Percentiles rank a stretch among this genome's conserved stretches.
Evolutionary conservation across 1,284 basidiomycete genomes (phyloP).

Genomic region (Cutaneotrichosporon cutaneum): DNA sequence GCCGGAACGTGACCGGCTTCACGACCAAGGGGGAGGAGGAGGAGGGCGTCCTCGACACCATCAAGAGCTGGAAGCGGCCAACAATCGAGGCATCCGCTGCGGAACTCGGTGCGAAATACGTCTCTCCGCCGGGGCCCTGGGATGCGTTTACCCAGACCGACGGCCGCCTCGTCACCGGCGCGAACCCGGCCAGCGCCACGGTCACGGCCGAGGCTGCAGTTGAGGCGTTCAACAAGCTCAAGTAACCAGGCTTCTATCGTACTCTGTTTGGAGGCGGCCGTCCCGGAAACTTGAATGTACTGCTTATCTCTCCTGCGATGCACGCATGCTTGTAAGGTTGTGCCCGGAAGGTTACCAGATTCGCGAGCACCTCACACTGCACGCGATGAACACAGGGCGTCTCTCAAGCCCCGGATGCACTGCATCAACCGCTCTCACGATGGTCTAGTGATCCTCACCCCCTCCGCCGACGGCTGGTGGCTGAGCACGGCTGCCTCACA

Average conservation of each 20-base stretch:
- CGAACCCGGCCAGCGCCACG: conserved; percentile 21
- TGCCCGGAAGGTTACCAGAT: no score
- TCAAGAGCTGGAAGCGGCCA: conserved; percentile 24
- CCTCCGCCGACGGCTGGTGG: no score
- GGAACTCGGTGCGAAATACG: conserved; percentile 20
- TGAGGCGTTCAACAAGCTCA: conserved; percentile 17
- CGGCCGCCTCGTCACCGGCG: conserved; percentile 25
- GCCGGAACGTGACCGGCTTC: conserved; percentile 26
- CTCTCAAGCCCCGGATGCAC: no score
- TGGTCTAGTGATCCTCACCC: no score
- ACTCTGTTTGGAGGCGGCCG: no score
- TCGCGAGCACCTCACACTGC: no score
- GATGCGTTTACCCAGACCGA: conserved; percentile 24
- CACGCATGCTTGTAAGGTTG: no score
- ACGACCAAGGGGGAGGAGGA: conserved; percentile 26
- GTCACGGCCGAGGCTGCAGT: conserved; percentile 24
- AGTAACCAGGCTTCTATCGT: background rate
- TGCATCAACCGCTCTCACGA: no score
- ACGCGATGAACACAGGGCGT: no score
- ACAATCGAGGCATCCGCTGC: conserved; percentile 21
- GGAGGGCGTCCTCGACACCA: conserved; percentile 22
- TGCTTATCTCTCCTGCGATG: no score
- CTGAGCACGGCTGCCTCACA: no score
- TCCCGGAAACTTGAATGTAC: no score
- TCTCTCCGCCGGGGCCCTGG: conserved; percentile 19